A percentile compares a stretch with the other conserved stretches of the same genome.
These are phyloP conservation scores for Halenospora varia DNA, from an alignment of 495 filamentous ascomycete species.

Conservation along the genomic window DNA sequence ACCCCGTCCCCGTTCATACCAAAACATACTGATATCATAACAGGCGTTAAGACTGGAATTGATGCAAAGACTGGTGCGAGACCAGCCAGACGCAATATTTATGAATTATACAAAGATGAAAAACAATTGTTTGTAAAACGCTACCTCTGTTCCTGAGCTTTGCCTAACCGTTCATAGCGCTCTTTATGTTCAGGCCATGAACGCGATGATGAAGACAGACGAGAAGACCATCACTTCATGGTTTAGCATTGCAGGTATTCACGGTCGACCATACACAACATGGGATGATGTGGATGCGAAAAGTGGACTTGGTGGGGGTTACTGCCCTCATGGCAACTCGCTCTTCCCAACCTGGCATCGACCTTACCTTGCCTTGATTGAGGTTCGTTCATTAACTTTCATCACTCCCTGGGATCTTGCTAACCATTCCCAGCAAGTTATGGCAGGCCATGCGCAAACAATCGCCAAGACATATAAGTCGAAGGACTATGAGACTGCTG, in stretches of 20 bases:
- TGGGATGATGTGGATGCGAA: conserved; percentile 48
- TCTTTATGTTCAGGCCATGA: background rate
- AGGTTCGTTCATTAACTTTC: conserved; percentile 40
- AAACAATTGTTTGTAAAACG: background rate
- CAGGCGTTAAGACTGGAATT: background rate
- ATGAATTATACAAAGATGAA: background rate
- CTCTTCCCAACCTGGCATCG: conserved; percentile 69
- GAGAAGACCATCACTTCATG: background rate
- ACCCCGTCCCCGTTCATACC: background rate
- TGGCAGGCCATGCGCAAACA: conserved; percentile 42
- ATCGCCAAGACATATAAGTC: conserved; percentile 41
- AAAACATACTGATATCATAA: background rate
- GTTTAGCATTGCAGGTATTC: conserved; percentile 43
- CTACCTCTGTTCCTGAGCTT: background rate
- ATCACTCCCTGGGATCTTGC: background rate
- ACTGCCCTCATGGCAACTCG: conserved; percentile 59
- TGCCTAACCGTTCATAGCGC: background rate
- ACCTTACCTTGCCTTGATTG: conserved; percentile 60
- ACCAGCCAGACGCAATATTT: background rate
- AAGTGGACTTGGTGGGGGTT: conserved; percentile 34
- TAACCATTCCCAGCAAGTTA: conserved; percentile 42
- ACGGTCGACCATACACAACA: conserved; percentile 52
- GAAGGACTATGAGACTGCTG: conserved; percentile 40
- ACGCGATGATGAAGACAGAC: background rate
- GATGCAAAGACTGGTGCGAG: background rate